Conservation (phyloP, 345 rosid species). For the Excoecaria agallocha region DNA sequence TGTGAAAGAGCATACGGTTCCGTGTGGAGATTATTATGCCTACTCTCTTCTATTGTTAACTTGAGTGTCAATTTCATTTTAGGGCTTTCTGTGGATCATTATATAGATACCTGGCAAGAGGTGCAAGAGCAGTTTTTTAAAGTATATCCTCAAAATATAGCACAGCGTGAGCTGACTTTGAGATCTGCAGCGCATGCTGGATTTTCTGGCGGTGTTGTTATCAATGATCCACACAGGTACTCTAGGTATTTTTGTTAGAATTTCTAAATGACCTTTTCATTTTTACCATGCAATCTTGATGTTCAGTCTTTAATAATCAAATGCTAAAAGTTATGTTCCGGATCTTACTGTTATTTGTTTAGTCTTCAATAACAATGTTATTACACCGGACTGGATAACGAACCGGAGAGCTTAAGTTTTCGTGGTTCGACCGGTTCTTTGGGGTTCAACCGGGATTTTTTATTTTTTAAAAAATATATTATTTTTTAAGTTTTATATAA, state of each 20-base stretch:
- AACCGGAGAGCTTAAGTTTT: no score
- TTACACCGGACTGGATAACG: no score
- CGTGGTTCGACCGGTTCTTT: no score
- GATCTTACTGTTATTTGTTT: background rate
- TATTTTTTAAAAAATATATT: no score
- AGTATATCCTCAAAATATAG: conserved; percentile 76
- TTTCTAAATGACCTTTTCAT: background rate
- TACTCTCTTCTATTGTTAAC: background rate
- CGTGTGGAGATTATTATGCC: background rate
- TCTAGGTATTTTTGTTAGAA: background rate
- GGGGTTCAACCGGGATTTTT: no score
- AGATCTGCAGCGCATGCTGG: conserved; percentile 83
- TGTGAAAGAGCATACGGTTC: background rate
- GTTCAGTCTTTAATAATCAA: background rate
- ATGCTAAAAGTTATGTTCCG: background rate
- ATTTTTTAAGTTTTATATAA: no score
- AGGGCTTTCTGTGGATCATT: conserved; percentile 92
- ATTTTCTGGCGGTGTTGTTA: conserved; percentile 89
- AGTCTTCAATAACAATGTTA: no score
- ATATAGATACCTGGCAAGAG: conserved; percentile 76
- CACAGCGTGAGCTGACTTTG: conserved; percentile 81
- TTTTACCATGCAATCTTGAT: background rate
- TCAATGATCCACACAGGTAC: conserved; percentile 92
- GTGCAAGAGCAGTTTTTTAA: conserved; percentile 92
- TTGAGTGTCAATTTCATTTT: background rate